Conservation (phyloP, 1,139 yeast species). For the Geotrichum bryndzae region DNA sequence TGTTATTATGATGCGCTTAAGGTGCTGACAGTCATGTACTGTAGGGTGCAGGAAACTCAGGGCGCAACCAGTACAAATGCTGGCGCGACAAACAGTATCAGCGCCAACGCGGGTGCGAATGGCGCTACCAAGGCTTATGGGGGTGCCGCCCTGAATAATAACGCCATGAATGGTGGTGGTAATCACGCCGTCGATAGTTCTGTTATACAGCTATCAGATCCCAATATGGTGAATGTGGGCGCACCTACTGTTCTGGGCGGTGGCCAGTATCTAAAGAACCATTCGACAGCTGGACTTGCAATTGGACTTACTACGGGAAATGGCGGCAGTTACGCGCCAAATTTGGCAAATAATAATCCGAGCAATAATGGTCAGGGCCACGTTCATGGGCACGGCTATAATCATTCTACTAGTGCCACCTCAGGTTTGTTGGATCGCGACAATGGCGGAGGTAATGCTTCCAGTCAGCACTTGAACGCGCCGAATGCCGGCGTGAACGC, state of each 20-base stretch:
- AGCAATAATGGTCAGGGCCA: background rate
- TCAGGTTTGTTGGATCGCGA: background rate
- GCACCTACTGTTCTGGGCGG: background rate
- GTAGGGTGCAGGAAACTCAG: background rate
- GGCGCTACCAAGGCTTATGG: too few relatives aligned
- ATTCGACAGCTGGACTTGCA: background rate
- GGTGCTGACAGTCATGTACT: constrained; percentile 1
- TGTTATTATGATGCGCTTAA: background rate
- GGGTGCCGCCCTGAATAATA: background rate
- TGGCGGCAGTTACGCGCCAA: background rate
- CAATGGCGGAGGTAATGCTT: background rate
- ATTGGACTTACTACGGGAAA: background rate
- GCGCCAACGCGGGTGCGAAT: background rate
- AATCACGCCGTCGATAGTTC: background rate
- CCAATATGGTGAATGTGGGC: background rate
- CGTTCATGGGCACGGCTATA: too few relatives aligned
- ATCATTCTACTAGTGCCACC: background rate
- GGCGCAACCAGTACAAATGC: background rate
- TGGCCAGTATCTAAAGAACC: background rate
- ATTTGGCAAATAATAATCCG: background rate
- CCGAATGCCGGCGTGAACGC: background rate
- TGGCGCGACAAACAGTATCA: background rate
- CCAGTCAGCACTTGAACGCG: background rate
- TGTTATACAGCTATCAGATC: background rate
- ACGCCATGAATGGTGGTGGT: background rate